phyloP scores from a whole-genome alignment of 352 stramenopile species.

The Phytophthora tentaculata region DNA sequence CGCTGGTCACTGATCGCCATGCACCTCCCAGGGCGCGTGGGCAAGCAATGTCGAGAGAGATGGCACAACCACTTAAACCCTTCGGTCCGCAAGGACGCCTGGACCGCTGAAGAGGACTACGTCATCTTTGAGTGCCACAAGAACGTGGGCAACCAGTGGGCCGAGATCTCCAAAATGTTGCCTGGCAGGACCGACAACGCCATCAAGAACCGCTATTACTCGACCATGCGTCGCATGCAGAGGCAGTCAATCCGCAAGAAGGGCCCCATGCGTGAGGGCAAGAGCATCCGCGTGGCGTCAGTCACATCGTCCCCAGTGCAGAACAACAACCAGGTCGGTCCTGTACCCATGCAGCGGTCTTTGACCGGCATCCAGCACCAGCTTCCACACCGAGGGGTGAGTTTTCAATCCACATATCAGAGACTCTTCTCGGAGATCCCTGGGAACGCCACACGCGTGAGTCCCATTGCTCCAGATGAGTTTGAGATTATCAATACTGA shows the following conservation, averaged over 20 bases:
- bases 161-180: slow-evolving; percentile 92
- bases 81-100: slow-evolving; percentile 88
- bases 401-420: slow-evolving; percentile 59
- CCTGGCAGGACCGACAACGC: slow-evolving; percentile 90
- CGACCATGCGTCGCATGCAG: slow-evolving; percentile 90
- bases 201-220: slow-evolving; percentile 94
- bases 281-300: slow-evolving; percentile 78
- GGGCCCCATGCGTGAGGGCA: slow-evolving; percentile 77
- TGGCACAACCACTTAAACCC: slow-evolving; percentile 92
- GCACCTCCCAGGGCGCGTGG: slow-evolving; percentile 86
- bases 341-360: slow-evolving; percentile 21
- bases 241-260: slow-evolving; percentile 89
- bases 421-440: slow-evolving; percentile 59
- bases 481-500: neutral
- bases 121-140: slow-evolving; percentile 92
- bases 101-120: slow-evolving; percentile 91
- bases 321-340: slow-evolving; percentile 21
- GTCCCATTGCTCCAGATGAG: slow-evolving; percentile 20
- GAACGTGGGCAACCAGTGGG: slow-evolving; percentile 93
- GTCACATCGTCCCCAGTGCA: slow-evolving; percentile 53
- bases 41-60: slow-evolving; percentile 90
- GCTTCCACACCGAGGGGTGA: slow-evolving; percentile 36
- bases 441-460: slow-evolving; percentile 45
- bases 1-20: slow-evolving; percentile 91
- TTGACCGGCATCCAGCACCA: slow-evolving; percentile 33